Evolutionary conservation across 805 yeast genomes (phyloP), one percentile per base, ranked within the genome.

Genomic region (Myxozyma sirexii): DNA sequence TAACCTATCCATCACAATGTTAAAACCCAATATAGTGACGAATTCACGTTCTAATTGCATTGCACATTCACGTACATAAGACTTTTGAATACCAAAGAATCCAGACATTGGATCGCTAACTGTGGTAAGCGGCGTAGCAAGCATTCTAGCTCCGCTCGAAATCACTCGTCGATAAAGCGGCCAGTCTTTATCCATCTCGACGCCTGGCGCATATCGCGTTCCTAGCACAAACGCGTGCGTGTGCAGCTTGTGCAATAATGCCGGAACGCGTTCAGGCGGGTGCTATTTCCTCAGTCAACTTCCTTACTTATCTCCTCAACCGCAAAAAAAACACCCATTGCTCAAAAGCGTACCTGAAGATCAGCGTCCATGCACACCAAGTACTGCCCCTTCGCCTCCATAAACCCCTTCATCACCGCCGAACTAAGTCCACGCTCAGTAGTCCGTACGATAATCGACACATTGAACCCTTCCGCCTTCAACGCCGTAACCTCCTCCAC

Each of bases 61-160:
- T n/a, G 44, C 35, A n/a, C 31, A 35, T 26, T 2, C 17, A 29
- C 59, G 13, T 26, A 80, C 69, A 57, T 79, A 79, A 15, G 62
- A 72, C 68, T 77, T 79, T 65, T 79, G 83, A 53, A 80, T 69
- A 45, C 83, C 83, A 62, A 80, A 80, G 69, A 78, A 80, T 15
- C 83, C 83, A 67, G 79, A 75, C 83, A 80, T 80, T 63, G 83
- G 83, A 66, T 80, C 83, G 52, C 80, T 76, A 15, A 81, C 82
- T n/a, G 76, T 68, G 21, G 83, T 80, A 62, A 80, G 72, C 24
- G 83, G 83, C 64, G 74, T 76, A 15, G 82, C 82, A 68, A 80
- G 67, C 67, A 76, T 68, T 66, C 83, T 75, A 13, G 83, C 83
- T 57, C 82, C 80, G 2, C 79, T 72, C 37, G 80, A 76, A 55